Conservation (phyloP, 371 early-diverging fungal genomes). For the Smittium mucronatum region DNA sequence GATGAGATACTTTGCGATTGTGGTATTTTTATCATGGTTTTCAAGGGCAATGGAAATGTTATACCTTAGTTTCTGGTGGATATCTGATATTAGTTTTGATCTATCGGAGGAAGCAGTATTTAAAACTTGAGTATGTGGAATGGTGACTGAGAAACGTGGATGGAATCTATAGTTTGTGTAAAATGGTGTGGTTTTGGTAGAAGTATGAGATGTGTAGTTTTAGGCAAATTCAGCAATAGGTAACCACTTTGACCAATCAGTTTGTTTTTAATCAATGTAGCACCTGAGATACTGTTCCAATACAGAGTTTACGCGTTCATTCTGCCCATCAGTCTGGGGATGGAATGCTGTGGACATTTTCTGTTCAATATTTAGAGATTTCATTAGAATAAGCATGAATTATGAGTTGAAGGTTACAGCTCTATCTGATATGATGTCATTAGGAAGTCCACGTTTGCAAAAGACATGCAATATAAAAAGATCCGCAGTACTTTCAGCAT, state of each 20-base stretch:
- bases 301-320: too few relatives aligned
- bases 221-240: constrained; percentile 30
- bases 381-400: too few relatives aligned
- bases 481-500: too few relatives aligned
- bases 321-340: too few relatives aligned
- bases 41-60: constrained; percentile 2
- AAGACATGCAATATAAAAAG: too few relatives aligned
- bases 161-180: constrained; percentile 25
- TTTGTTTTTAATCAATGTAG: constrained; percentile 22
- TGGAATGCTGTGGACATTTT: too few relatives aligned
- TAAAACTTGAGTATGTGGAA: background rate
- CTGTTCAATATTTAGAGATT: too few relatives aligned
- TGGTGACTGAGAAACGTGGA: constrained; percentile 13
- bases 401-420: too few relatives aligned
- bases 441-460: too few relatives aligned
- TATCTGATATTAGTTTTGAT: background rate
- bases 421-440: too few relatives aligned
- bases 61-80: constrained; percentile 6
- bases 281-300: too few relatives aligned
- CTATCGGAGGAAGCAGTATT: constrained; percentile 3
- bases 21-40: constrained; percentile 4
- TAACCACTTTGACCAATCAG: constrained; percentile 23
- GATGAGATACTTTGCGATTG: background rate
- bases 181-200: constrained; percentile 22
- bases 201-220: constrained; percentile 21